A percentile compares a stretch with the other conserved stretches of the same genome.
Conservation (phyloP, 2,329 filamentous ascomycete species). For the Colletotrichum ledebouriae region DNA sequence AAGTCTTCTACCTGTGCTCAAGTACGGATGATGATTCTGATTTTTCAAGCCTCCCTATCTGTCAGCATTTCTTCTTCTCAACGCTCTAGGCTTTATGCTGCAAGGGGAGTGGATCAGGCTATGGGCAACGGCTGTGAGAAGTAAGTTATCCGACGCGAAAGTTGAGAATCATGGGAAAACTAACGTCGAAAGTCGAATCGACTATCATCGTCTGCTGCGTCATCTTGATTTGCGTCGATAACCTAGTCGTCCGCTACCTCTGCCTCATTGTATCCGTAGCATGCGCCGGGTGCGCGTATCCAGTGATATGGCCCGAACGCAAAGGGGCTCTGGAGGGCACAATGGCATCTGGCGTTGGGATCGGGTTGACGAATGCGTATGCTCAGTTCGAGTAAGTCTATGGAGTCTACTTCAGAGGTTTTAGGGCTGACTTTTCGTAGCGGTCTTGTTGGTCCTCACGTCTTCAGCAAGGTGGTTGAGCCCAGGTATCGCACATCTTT, state of each 20-base stretch:
- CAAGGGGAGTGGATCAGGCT: slow-evolving; percentile 3
- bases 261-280: slow-evolving; percentile 4
- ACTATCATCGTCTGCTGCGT: slow-evolving; percentile 1
- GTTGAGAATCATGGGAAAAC: not conserved
- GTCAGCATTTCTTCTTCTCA: slow-evolving; percentile 2
- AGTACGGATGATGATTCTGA: not conserved
- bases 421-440: not conserved
- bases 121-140: not conserved
- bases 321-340: too few species aligned
- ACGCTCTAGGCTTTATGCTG: not conserved
- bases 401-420: not conserved
- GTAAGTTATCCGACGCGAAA: not conserved
- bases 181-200: not conserved
- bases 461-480: slow-evolving; percentile 4
- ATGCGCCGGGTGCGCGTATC: not conserved
- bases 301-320: too few species aligned
- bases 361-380: not conserved
- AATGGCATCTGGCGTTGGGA: not conserved
- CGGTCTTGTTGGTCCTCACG: not conserved
- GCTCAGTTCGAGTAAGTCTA: not conserved
- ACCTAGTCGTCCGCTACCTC: not conserved
- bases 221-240: slow-evolving; percentile 1
- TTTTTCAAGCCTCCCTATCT: not conserved
- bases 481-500: slow-evolving; percentile 5
- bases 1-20: too few species aligned